These are phyloP conservation scores for Fusarium mundagurra DNA, from an alignment of 2,329 filamentous ascomycete genomes.

Conservation along the genomic window DNA sequence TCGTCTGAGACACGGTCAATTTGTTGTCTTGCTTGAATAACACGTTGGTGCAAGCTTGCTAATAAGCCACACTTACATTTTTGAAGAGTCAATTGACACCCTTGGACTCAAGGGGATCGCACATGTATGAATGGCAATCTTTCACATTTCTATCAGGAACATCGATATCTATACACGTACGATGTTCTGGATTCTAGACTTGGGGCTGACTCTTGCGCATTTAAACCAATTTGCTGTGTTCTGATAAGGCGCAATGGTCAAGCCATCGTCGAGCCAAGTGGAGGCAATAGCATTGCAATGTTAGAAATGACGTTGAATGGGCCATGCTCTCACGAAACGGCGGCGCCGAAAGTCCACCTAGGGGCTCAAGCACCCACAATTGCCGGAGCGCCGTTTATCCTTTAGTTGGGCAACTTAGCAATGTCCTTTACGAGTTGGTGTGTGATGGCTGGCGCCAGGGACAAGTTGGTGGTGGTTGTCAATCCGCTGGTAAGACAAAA, in stretches of 20 bases:
- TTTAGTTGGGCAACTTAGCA: neutral
- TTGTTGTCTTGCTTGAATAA: neutral
- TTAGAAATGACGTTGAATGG: conserved; percentile 36
- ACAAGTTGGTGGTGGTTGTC: conserved; percentile 13
- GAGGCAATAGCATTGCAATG: conserved; percentile 24
- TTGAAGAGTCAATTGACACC: neutral
- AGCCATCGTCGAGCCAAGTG: conserved; percentile 38
- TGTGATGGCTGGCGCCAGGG: conserved; percentile 7
- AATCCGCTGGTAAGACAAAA: conserved; percentile 28
- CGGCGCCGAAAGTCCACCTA: conserved; percentile 18
- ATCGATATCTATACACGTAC: neutral
- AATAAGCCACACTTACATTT: neutral
- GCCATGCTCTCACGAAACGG: conserved; percentile 21
- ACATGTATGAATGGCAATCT: neutral
- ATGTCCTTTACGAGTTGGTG: neutral
- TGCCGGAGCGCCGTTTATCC: conserved; percentile 27
- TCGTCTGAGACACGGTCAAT: neutral
- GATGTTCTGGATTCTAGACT: conserved; percentile 17
- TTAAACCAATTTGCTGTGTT: conserved; percentile 27
- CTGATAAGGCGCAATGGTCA: conserved; percentile 16
- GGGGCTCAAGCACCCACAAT: conserved; percentile 29
- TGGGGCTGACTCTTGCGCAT: conserved; percentile 7
- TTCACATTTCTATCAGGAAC: neutral
- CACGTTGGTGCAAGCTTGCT: neutral
- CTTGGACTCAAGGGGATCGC: neutral